A percentile compares a stretch with the other conserved stretches of the same genome.
These are phyloP conservation scores for Sistotremastrum niveocremeum DNA, from an alignment of 768 basidiomycete genomes.

Conservation along the genomic window DNA sequence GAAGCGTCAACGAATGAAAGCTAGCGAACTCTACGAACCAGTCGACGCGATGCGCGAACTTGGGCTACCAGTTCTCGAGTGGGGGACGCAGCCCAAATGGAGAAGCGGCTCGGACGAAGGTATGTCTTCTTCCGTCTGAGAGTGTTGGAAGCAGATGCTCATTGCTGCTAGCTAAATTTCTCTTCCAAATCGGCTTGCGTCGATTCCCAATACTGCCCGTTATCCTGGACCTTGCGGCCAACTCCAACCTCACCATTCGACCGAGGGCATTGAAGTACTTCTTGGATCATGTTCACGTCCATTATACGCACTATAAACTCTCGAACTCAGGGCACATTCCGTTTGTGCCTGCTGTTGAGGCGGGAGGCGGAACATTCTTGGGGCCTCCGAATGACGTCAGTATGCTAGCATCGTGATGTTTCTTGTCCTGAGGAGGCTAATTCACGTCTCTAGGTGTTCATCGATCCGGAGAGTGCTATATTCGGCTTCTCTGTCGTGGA, in stretches of 20 bases:
- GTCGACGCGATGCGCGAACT: constrained; percentile 54
- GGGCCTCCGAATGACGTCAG: constrained; percentile 54
- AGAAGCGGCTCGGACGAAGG: constrained; percentile 76
- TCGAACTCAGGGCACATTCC: constrained; percentile 39
- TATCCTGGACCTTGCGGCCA: constrained; percentile 57
- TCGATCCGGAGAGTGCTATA: constrained; percentile 46
- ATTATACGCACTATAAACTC: constrained; percentile 50
- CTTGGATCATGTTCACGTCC: constrained; percentile 50
- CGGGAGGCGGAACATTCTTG: constrained; percentile 32
- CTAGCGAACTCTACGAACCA: constrained; percentile 79
- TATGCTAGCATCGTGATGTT: not conserved
- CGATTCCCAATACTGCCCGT: constrained; percentile 54
- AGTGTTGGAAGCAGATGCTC: not conserved
- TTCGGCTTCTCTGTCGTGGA: constrained; percentile 70
- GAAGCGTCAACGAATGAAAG: constrained; percentile 34
- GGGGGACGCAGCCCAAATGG: constrained; percentile 76
- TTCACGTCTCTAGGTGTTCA: constrained; percentile 46
- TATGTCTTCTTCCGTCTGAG: constrained; percentile 14
- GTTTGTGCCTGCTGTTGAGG: constrained; percentile 66
- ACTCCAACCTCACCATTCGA: constrained; percentile 35
- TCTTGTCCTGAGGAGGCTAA: not conserved
- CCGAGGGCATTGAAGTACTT: constrained; percentile 66
- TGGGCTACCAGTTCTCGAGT: constrained; percentile 73
- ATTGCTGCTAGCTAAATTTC: constrained; percentile 50
- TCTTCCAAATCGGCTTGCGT: constrained; percentile 57